Evolutionary conservation across 768 basidiomycete genomes (phyloP).

Genomic region (Tulasnella sp.): DNA sequence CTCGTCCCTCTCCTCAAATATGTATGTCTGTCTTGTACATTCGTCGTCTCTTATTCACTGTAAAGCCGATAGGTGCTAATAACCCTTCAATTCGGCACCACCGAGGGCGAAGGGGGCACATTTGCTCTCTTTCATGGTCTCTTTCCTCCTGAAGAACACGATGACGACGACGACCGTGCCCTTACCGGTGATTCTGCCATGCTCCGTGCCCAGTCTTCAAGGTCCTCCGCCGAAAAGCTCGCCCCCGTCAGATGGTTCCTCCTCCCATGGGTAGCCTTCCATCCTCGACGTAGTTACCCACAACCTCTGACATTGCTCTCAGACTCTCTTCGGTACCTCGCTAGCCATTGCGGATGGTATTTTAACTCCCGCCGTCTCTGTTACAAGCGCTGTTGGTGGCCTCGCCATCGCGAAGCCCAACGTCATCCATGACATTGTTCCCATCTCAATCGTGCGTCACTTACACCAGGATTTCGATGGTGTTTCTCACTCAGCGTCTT

Average conservation of each 20-base stretch:
- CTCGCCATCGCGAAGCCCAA: conserved; percentile 47
- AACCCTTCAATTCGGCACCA: conserved; percentile 37
- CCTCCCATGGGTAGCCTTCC: conserved; percentile 39
- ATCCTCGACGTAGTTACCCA: not conserved
- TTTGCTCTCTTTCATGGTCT: conserved; percentile 54
- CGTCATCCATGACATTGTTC: conserved; percentile 36
- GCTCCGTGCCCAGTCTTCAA: conserved; percentile 24
- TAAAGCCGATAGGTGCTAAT: conserved; percentile 34
- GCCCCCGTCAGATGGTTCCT: conserved; percentile 35
- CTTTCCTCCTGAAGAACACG: conserved; percentile 37
- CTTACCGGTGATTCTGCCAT: conserved; percentile 35
- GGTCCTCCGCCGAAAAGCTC: conserved; percentile 20
- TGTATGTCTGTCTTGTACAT: conserved; percentile 26
- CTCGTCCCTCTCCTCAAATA: conserved; percentile 54
- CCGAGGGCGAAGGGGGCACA: conserved; percentile 55
- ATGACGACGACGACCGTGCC: conserved; percentile 40
- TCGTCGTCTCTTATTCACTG: not conserved
- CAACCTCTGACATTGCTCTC: conserved; percentile 4
- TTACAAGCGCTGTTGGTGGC: conserved; percentile 56
- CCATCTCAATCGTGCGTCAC: conserved; percentile 43
- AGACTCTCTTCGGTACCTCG: conserved; percentile 53
- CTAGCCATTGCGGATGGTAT: conserved; percentile 58
- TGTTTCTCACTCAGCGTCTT: not conserved
- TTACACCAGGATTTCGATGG: not conserved
- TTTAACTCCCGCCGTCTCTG: conserved; percentile 56